Percentiles rank a stretch among this genome's conserved stretches.
These are phyloP conservation scores for Prunus padus DNA, from an alignment of 306 rosid genomes.

Conservation along the genomic window DNA sequence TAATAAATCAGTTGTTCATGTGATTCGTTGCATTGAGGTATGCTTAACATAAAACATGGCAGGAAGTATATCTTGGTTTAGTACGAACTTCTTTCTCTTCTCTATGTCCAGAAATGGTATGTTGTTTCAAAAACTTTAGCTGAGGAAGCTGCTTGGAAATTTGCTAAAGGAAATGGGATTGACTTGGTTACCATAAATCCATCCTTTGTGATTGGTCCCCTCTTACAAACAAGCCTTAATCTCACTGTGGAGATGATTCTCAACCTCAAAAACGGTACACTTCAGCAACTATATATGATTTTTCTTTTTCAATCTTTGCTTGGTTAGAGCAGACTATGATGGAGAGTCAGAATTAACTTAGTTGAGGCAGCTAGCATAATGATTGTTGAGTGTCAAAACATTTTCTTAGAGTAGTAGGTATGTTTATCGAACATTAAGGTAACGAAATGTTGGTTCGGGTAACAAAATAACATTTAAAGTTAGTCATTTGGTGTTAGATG, in stretches of 20 bases:
- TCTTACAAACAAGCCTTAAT: slow-evolving; percentile 23
- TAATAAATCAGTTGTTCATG: too few relatives aligned
- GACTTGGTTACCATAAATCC: slow-evolving; percentile 31
- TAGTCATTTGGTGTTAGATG: not conserved
- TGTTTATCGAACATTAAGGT: too few relatives aligned
- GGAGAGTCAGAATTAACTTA: too few relatives aligned
- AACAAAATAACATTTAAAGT: too few relatives aligned
- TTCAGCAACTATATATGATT: not conserved
- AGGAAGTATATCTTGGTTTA: too few relatives aligned
- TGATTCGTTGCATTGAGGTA: too few relatives aligned
- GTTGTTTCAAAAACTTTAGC: slow-evolving; percentile 31
- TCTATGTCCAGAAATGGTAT: slow-evolving; percentile 16
- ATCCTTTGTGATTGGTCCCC: slow-evolving; percentile 29
- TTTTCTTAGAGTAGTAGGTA: not conserved
- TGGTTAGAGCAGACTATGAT: not conserved
- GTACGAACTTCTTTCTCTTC: not conserved
- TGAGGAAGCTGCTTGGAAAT: slow-evolving; percentile 39
- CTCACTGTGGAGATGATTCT: not conserved
- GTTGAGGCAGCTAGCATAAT: too few relatives aligned
- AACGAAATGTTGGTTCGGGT: too few relatives aligned
- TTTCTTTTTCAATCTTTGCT: not conserved
- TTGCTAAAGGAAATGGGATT: slow-evolving; percentile 26
- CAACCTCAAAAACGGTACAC: slow-evolving; percentile 7
- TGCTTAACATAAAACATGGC: too few relatives aligned
- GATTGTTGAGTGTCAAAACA: not conserved